Evolutionary conservation across 2,329 filamentous ascomycete genomes (phyloP), one percentile per base, ranked within the genome.

Genomic region (Neonectria neomacrospora): DNA sequence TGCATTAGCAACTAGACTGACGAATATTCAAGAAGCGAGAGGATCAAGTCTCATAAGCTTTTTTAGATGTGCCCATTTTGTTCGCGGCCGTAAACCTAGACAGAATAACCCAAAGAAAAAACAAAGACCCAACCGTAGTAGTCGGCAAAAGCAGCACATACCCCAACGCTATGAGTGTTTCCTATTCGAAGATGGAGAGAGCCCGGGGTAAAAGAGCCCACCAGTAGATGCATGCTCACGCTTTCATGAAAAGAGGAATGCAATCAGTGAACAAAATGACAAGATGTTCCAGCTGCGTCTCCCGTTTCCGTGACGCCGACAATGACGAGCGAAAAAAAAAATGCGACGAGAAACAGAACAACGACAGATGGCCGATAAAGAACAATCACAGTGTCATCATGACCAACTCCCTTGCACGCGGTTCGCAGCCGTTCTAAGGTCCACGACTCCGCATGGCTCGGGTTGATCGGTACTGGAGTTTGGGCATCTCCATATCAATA

Each of bases 401-500:
- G 54, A 69, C 50, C 59, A 72, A 58, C 28, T 67, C 61, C 70
- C 68, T 70, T 59, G 39, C 61, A 56, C 63, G 58, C 37, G 54
- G 54, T 59, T 68, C 68, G 58, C 65, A 65, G 53, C 71, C 71
- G 63, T 62, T 63, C 71, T 73, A 73, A 64, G 68, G 70, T 65
- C 54, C 68, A 55, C 75, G 74, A 53, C 66, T 75, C 44, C 78
- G 75, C 78, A 80, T 79, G 26, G 70, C 69, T 64, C 80, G 74
- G 16, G 81, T 82, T 34, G 81, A 82, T 63, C 78, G 79, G 66
- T 79, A 83, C 42, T 80, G 74, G 58, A 83, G 63, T 64, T 76
- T 79, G 1, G 81, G 80, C 3, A 76, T 59, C 37, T 73, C 74
- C 55, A 77, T 77, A 51, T 79, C 77, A 8, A 80, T 73, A 42